phyloP scores from a whole-genome alignment of 139 green algal species.

The Coelastrella sp. region DNA sequence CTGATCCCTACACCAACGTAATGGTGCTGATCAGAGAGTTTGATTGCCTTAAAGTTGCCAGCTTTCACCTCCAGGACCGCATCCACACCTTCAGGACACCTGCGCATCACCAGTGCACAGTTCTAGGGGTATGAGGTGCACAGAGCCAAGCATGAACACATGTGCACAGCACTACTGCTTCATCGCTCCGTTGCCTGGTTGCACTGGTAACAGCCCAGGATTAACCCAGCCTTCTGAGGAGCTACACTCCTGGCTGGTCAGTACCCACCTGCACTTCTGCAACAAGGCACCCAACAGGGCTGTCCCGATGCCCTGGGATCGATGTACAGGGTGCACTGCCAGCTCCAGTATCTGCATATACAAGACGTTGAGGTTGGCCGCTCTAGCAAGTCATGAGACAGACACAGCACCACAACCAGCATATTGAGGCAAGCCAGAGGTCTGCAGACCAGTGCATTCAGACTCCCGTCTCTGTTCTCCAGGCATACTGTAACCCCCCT shows the following conservation, averaged over 20 bases:
- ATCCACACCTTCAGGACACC: neutral
- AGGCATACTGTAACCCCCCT: too few relatives aligned
- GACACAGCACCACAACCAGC: neutral
- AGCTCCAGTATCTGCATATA: slow-evolving; percentile 37
- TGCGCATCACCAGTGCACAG: neutral
- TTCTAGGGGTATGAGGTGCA: neutral
- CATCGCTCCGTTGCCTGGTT: neutral
- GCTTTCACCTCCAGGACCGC: slow-evolving; percentile 22
- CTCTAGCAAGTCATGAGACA: neutral
- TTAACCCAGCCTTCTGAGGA: neutral
- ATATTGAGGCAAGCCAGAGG: neutral
- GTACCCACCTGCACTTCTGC: neutral
- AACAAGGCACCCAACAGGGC: slow-evolving; percentile 32
- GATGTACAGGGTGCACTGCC: slow-evolving; percentile 36
- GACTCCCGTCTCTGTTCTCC: too few relatives aligned
- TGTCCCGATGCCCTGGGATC: slow-evolving; percentile 8
- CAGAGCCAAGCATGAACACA: neutral
- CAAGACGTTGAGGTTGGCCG: neutral
- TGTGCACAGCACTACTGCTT: neutral
- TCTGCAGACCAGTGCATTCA: too few relatives aligned
- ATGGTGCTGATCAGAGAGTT: neutral
- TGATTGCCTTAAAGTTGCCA: slow-evolving; percentile 6
- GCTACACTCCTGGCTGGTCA: neutral
- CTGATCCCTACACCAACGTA: slow-evolving; percentile 22
- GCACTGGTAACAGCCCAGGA: neutral